Base-by-base conservation (phyloP, 2,329 filamentous ascomycete species). In the Curvularia hawaiiensis region DNA sequence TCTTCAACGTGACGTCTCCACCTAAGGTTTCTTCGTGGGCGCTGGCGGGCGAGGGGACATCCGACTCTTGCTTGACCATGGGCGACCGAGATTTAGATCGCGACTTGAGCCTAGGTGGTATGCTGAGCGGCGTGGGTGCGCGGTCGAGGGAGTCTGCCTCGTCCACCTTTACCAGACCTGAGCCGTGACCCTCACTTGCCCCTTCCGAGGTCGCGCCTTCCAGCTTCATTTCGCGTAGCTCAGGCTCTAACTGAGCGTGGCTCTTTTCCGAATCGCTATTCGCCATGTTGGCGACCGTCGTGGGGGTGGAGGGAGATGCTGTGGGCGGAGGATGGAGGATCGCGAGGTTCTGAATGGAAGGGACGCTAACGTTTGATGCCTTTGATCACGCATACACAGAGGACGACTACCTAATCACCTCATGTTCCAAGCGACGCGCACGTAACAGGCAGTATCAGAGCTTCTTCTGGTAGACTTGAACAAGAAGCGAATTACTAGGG, bases 1-100 rank as follows among this genome's bases (percentile, higher is more conserved):
- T 78, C 73, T 87, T 88, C 68, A 89, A 74, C 50, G 81, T 83
- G 56, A 89, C 85, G 59, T 85, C 85, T 62, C 84, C 86, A 57
- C 83, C 83, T 50, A 88, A 77, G 40, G 79, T 80, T 66, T 86
- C 83, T 70, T 85, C 82, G 35, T 79, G 69, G 55, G 80, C 77
- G 53, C 70, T 71, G 50, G 67, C 60, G 8, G 72, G 69, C 14
- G 79, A 74, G 7, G 79, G 78, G n/a, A 72, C 64, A 30, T 69
- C 63, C 14, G 70, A 67, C 30, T 67, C 69, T 30, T 65, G 62
- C 40, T 63, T 78, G 43, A 64, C 49, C 50, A 65, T 55, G 18
- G 74, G 74, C 22, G 75, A 76, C 39, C 71, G 73, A 4, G 73
- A 69, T 31, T 65, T 66, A 1, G 71, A 71, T 49, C 63, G 68